Evolutionary conservation across 129 eudicot genomes (phyloP), one percentile per base, ranked within the genome.

Genomic region (Escallonia herrerae): DNA sequence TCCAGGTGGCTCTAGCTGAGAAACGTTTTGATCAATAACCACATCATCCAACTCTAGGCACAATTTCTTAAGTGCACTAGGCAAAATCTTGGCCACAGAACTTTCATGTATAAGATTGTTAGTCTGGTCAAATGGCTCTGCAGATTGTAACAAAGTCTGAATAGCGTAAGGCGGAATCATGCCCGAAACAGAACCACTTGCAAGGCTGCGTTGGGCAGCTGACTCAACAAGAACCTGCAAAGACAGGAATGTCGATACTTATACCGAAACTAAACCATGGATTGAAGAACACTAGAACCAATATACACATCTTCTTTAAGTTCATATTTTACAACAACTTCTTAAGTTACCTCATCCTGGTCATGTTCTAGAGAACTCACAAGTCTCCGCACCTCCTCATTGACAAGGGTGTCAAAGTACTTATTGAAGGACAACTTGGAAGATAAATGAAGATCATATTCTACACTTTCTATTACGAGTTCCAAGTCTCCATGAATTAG

Each of bases 41-140:
- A 40, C 63, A 72, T 76, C 50, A 38, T 54, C 50, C 22, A 45
- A 63, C 50, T 68, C 86, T 54, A 74, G 52, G 12, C 72, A 77
- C 77, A 87, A 74, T 75, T 77, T 86, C 76, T 55, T 64, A 66
- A 86, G 87, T 73, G 85, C 79, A 72, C 68, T 84, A 49, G 80
- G 76, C 43, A 90, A 66, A 75, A 79, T 66, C 48, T 65, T 62
- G 48, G 85, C 60, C n/a, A 66, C 40, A 59, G 82, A 63, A 72
- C 48, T 60, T 51, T 64, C 67, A 64, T 60, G 56, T 22, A 43
- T 43, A 44, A 50, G 8, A 74, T 45, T 61, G 67, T n/a, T 53
- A 58, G 15, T 56, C 69, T 72, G 78, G 14, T 65, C 68, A 52
- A 14, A 50, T 14, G 70, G 72, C 9, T 67, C 56, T 50, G 43